phyloP scores from a whole-genome alignment of 768 basidiomycete genomes.

The Phlegmacium glaucopus region DNA sequence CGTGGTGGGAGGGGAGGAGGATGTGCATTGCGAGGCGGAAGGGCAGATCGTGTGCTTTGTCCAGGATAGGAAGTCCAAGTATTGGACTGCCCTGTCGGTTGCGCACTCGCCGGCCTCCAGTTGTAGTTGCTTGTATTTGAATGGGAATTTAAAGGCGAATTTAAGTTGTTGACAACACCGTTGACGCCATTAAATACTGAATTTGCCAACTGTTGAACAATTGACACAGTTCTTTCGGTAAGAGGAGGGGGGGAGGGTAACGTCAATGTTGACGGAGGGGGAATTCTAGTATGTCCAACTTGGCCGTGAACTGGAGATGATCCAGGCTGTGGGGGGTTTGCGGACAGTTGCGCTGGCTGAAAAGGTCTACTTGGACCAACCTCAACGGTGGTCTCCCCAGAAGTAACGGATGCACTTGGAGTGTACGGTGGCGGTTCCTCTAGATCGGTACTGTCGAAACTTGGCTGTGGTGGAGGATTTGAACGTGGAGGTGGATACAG shows the following conservation, averaged over 20 bases:
- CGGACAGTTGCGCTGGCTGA: conserved; percentile 35
- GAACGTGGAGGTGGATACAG: too few relatives aligned
- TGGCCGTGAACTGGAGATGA: conserved; percentile 1
- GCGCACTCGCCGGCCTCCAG: not conserved
- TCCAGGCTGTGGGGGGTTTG: conserved; percentile 5
- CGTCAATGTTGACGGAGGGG: not conserved
- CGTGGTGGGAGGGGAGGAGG: conserved; percentile 1
- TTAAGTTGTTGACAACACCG: conserved; percentile 10
- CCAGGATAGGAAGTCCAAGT: conserved; percentile 26
- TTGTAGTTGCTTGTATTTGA: not conserved
- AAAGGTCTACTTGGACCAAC: conserved; percentile 64
- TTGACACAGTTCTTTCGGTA: conserved; percentile 2
- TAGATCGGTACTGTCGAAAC: not conserved
- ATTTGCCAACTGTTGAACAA: conserved; percentile 14
- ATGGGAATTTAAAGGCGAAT: not conserved
- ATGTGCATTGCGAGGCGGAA: not conserved
- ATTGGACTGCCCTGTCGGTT: conserved; percentile 9
- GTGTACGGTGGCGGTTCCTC: conserved; percentile 80
- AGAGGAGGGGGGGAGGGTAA: not conserved
- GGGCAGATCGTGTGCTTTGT: conserved; percentile 7
- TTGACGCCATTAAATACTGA: conserved; percentile 7
- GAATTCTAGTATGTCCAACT: not conserved
- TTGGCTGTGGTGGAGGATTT: not conserved
- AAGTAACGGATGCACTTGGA: conserved; percentile 41
- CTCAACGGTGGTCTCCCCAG: conserved; percentile 63